A percentile compares a stretch with the other conserved stretches of the same genome.
These are phyloP conservation scores for Kitagawia praeruptora DNA, from an alignment of 129 eudicot species.

Conservation along the genomic window DNA sequence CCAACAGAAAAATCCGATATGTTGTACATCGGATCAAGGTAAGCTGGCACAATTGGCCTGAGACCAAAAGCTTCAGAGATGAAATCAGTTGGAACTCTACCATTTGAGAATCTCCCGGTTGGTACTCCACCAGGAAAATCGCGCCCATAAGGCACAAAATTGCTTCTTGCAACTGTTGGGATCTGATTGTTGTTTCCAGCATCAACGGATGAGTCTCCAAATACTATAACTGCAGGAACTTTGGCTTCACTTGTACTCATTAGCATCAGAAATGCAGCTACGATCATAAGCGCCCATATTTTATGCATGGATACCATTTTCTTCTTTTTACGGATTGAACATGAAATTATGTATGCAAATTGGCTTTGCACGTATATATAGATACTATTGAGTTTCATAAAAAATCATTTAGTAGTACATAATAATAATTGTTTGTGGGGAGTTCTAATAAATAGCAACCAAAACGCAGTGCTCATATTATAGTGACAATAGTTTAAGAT, in stretches of 20 bases:
- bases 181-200: constrained; percentile 19
- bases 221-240: constrained; percentile 17
- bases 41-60: constrained; percentile 10
- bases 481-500: neutral
- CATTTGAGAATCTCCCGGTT: constrained; percentile 19
- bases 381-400: neutral
- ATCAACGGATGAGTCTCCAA: constrained; percentile 23
- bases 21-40: constrained; percentile 5
- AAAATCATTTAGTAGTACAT: neutral
- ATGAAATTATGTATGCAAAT: neutral
- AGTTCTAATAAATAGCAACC: constrained; percentile 5
- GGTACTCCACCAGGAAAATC: constrained; percentile 16
- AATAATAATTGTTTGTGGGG: neutral
- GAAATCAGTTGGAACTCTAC: constrained; percentile 13
- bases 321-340: neutral
- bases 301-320: constrained; percentile 5
- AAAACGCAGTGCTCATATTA: neutral
- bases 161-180: constrained; percentile 11
- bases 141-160: constrained; percentile 16
- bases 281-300: neutral
- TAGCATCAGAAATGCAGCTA: neutral
- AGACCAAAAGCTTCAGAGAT: constrained; percentile 15
- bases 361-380: neutral
- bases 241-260: neutral
- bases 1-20: constrained; percentile 13